Conservation (phyloP, 2,329 filamentous ascomycete species). For the Penicillium capsulatum region DNA sequence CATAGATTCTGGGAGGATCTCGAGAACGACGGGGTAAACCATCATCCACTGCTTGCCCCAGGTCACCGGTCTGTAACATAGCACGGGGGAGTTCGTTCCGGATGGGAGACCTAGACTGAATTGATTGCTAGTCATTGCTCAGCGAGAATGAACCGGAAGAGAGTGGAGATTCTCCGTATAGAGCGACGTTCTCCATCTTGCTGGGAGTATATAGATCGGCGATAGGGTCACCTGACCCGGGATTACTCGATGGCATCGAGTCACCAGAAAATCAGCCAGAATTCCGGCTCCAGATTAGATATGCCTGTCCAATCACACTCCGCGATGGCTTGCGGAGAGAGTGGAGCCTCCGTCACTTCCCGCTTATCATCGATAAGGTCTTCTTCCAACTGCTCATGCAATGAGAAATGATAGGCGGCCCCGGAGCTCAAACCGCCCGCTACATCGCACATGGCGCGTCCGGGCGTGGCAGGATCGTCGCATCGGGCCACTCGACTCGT, state of each 20-base stretch:
- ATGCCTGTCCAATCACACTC: conserved; percentile 16
- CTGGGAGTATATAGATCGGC: too few relatives aligned
- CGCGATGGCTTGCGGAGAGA: conserved; percentile 18
- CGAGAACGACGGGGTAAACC: too few relatives aligned
- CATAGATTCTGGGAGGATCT: too few relatives aligned
- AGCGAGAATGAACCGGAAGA: too few relatives aligned
- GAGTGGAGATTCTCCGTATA: too few relatives aligned
- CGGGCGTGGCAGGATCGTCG: conserved; percentile 6
- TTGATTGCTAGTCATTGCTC: too few relatives aligned
- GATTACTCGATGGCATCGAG: conserved; percentile 38
- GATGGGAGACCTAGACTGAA: too few relatives aligned
- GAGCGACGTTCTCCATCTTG: too few relatives aligned
- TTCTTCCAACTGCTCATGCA: conserved; percentile 23
- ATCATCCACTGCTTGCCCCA: too few relatives aligned
- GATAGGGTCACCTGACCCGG: conserved; percentile 9
- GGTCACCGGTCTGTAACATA: too few relatives aligned
- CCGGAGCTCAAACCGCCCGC: conserved; percentile 10
- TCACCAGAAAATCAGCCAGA: conserved; percentile 15
- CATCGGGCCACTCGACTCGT: conserved; percentile 3
- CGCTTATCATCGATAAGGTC: conserved; percentile 25
- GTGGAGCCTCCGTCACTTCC: conserved; percentile 15
- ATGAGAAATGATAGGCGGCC: conserved; percentile 16
- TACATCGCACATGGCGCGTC: conserved; percentile 5
- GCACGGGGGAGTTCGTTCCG: too few relatives aligned
- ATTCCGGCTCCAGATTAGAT: conserved; percentile 18